Conservation (phyloP, 306 rosid species). For the Cyclanthera cordifolia region DNA sequence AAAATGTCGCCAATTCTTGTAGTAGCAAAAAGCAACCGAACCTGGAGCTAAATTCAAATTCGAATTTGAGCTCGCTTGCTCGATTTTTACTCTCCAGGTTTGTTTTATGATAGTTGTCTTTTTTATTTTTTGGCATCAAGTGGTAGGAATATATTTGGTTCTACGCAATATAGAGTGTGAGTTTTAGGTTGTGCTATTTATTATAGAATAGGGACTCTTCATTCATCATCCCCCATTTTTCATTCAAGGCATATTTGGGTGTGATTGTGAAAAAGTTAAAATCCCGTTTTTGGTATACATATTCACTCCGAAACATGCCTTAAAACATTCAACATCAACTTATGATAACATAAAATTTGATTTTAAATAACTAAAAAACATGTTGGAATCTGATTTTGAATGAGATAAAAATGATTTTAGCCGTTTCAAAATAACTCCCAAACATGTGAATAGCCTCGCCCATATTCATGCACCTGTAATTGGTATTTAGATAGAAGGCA, state of each 20-base stretch:
- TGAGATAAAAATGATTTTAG: too few species aligned
- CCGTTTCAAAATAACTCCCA: too few species aligned
- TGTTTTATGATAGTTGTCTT: conserved; percentile 12
- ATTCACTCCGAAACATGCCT: too few species aligned
- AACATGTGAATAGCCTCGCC: too few species aligned
- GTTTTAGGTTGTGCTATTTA: background rate
- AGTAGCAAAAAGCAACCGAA: conserved; percentile 48
- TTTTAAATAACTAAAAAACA: too few species aligned
- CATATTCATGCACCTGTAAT: background rate
- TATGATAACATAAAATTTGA: too few species aligned
- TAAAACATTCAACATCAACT: too few species aligned
- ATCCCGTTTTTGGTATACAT: too few species aligned
- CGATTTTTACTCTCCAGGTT: conserved; percentile 96
- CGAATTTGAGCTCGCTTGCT: conserved; percentile 86
- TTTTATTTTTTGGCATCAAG: background rate
- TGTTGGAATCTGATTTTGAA: too few species aligned
- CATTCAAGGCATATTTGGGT: too few species aligned
- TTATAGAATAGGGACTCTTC: background rate
- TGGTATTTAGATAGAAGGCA: too few species aligned
- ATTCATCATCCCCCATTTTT: background rate
- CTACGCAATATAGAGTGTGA: background rate
- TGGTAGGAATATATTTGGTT: background rate
- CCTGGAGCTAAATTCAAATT: conserved; percentile 52
- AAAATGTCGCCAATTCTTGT: conserved; percentile 34
- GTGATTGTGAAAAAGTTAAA: too few species aligned